A percentile compares a stretch with the other conserved stretches of the same genome.
Evolutionary conservation across 768 basidiomycete species (phyloP).

Genomic region (Kockovaella imperatae): DNA sequence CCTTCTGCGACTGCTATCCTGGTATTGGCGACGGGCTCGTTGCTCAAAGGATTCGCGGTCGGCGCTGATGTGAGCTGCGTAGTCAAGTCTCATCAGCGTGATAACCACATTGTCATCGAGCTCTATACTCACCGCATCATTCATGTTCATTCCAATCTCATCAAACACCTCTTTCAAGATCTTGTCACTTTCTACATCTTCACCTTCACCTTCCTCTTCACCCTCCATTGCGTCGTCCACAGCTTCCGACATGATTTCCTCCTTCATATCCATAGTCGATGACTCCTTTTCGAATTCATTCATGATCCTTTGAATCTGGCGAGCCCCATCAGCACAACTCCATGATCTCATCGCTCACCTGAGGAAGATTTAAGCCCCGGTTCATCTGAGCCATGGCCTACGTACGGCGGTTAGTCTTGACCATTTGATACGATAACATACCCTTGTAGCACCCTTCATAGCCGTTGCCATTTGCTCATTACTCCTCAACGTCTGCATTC

Average conservation of each 20-base stretch:
- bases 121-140: constrained; percentile 55
- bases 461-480: constrained; percentile 99
- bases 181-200: constrained; percentile 92
- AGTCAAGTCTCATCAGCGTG: background rate
- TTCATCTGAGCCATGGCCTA: constrained; percentile 99
- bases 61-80: constrained; percentile 73
- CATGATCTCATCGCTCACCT: constrained; percentile 19
- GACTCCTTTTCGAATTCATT: constrained; percentile 97
- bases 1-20: constrained; percentile 81
- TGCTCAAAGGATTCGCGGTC: constrained; percentile 57
- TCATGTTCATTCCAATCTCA: constrained; percentile 87
- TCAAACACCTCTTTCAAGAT: constrained; percentile 92
- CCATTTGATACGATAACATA: constrained; percentile 45
- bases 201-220: constrained; percentile 67
- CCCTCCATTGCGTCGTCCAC: constrained; percentile 97
- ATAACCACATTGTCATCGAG: background rate
- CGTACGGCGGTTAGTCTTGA: background rate
- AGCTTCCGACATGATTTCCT: constrained; percentile 99
- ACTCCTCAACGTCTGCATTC: constrained; percentile 91
- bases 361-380: constrained; percentile 82
- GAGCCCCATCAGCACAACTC: background rate
- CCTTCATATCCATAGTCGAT: constrained; percentile 99
- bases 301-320: constrained; percentile 86
- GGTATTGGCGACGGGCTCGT: constrained; percentile 56
- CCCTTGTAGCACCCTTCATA: constrained; percentile 95